Conservation (phyloP, 371 early-diverging fungal genomes). For the Mucor circinelloides region DNA sequence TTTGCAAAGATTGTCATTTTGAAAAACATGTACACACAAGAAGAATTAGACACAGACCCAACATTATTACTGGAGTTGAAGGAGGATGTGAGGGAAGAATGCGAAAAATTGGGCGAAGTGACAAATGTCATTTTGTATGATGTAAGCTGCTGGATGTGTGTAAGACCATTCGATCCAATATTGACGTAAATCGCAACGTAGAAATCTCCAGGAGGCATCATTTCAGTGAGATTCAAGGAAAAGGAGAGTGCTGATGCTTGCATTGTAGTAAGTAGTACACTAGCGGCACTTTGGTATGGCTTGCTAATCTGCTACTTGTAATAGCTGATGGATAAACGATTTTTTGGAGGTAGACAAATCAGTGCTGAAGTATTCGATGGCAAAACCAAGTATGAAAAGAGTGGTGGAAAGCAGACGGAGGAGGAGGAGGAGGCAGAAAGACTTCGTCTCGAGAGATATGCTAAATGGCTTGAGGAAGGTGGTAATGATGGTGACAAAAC, state of each 20-base stretch:
- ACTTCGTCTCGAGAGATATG: conserved; percentile 76
- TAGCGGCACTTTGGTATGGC: not conserved
- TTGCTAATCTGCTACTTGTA: not conserved
- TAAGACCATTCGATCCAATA: not conserved
- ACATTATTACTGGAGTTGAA: conserved; percentile 87
- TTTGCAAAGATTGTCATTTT: conserved; percentile 84
- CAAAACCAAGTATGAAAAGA: conserved; percentile 63
- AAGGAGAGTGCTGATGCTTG: conserved; percentile 79
- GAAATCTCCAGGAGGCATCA: conserved; percentile 85
- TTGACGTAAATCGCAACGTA: conserved; percentile 18
- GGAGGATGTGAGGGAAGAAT: conserved; percentile 91
- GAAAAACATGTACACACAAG: conserved; percentile 91
- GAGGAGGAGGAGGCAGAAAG: conserved; percentile 74
- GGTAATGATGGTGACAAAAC: conserved; percentile 31
- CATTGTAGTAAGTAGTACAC: conserved; percentile 58
- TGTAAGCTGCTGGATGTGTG: conserved; percentile 47
- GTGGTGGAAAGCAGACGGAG: conserved; percentile 50
- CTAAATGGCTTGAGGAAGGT: conserved; percentile 76
- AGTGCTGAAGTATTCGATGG: conserved; percentile 85
- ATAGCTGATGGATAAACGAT: conserved; percentile 90
- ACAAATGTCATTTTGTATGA: conserved; percentile 89
- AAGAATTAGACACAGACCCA: conserved; percentile 90
- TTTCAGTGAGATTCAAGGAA: conserved; percentile 89
- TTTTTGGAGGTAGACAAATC: conserved; percentile 85
- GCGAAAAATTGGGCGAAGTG: conserved; percentile 91